Base-by-base conservation (phyloP, 2,329 filamentous ascomycete species). In the Beauveria varroae region DNA sequence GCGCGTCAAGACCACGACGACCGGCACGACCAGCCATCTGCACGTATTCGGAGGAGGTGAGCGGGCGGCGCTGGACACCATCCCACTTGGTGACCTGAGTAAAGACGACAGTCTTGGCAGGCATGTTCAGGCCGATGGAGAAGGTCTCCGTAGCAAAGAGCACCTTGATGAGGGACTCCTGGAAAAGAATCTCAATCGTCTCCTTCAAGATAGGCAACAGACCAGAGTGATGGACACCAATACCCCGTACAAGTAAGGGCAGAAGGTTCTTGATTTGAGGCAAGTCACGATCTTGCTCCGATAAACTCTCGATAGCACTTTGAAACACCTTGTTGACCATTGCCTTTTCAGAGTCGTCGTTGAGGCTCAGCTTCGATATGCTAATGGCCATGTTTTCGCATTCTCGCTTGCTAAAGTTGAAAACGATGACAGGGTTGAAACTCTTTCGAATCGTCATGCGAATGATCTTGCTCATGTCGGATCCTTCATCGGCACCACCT, bases 21-120 rank as follows among this genome's bases (percentile, higher is more conserved):
- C 95, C 95, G 63, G 95, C 95, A 75, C 95, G 90, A 64, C 95
- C 95, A 59, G 95, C 96, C 95, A 99, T 99, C 73, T 99, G 95
- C 57, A 99, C 91, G 74, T 98, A 99, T 70, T 99, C 95, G 12
- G 56, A 59, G 91, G 96, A 1, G 92, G 91, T 0, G 93, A 97
- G 22, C 98, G 83, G 75, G 93, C 96, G 65, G 93, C 85, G 68
- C 86, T 84, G 63, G 84, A 81, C 7, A 86, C 96, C 96, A 71
- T 99, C 95, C 71, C 93, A 99, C 72, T 99, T 99, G 58, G 89
- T 89, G 10, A 99, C 92, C 67, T 90, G 93, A 0, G 95, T 97
- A 74, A 99, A 99, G n/a, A 99, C 93, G 1, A 99, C 95, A 1
- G 95, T 99, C 79, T 97, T 97, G 28, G 95, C 95, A 66, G 95